Evolutionary conservation across 768 basidiomycete genomes (phyloP).

Genomic region (Tricholoma sp.): DNA sequence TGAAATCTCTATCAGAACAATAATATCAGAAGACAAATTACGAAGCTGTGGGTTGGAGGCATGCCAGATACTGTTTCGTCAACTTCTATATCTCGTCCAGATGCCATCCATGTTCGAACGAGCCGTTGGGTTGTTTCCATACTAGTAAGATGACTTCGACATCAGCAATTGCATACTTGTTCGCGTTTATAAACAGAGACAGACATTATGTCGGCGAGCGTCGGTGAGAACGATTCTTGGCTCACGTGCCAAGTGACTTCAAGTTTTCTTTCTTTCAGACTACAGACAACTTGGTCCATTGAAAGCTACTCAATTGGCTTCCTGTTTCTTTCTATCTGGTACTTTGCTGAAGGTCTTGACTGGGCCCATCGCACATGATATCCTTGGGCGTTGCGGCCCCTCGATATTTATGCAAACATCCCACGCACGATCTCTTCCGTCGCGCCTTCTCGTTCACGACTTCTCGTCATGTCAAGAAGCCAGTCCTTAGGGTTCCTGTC

Average conservation of each 20-base stretch:
- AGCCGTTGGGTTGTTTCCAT: constrained; percentile 42
- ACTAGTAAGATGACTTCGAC: background rate
- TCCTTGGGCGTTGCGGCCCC: constrained; percentile 26
- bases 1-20: constrained; percentile 34
- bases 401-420: constrained; percentile 26
- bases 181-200: background rate
- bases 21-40: constrained; percentile 5
- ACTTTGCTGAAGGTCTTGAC: constrained; percentile 11
- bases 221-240: too few species aligned
- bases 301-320: too few species aligned
- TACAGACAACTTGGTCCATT: too few species aligned
- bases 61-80: constrained; percentile 55
- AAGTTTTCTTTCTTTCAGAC: background rate
- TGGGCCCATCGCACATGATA: constrained; percentile 31
- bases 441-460: constrained; percentile 20
- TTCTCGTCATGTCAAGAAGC: constrained; percentile 9
- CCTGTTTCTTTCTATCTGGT: background rate
- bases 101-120: constrained; percentile 69
- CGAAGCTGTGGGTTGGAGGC: constrained; percentile 18
- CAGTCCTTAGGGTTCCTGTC: constrained; percentile 11
- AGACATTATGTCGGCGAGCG: too few species aligned
- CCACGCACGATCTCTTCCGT: constrained; percentile 13
- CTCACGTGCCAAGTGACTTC: background rate
- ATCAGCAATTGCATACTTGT: background rate
- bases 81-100: constrained; percentile 55